Evolutionary conservation across 2,329 filamentous ascomycete genomes (phyloP).

Genomic region (Ophiostoma ips): DNA sequence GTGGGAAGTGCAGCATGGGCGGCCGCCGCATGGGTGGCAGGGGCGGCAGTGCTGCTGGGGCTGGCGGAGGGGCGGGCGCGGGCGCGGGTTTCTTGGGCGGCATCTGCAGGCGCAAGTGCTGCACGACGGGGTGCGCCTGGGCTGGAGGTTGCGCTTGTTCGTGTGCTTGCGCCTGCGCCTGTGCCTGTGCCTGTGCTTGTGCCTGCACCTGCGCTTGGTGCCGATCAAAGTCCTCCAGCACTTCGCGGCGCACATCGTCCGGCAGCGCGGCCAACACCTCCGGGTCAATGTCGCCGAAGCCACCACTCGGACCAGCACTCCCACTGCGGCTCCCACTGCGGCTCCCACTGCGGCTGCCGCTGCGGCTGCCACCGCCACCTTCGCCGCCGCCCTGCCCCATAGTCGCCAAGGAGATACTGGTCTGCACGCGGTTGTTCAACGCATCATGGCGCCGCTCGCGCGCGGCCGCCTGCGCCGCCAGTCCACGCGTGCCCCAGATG

Average conservation of each 20-base stretch:
- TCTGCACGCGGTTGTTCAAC: slow-evolving; percentile 52
- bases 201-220: slow-evolving; percentile 14
- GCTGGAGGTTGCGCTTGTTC: slow-evolving; percentile 3
- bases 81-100: slow-evolving; percentile 17
- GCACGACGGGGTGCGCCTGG: slow-evolving; percentile 14
- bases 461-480: slow-evolving; percentile 2
- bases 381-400: background rate
- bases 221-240: slow-evolving; percentile 59
- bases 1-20: slow-evolving; percentile 31
- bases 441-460: slow-evolving; percentile 38
- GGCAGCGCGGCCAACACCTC: slow-evolving; percentile 1
- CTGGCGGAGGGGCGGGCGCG: no score
- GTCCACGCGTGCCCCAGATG: slow-evolving; percentile 7
- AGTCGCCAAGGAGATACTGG: slow-evolving; percentile 44
- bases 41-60: slow-evolving; percentile 14
- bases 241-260: slow-evolving; percentile 28
- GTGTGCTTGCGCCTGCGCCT: background rate
- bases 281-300: background rate
- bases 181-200: background rate
- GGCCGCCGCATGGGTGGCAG: slow-evolving; percentile 14
- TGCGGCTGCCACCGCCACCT: background rate
- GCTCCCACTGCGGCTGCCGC: background rate
- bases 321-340: slow-evolving; percentile 8
- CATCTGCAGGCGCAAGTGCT: slow-evolving; percentile 35
- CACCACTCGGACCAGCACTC: slow-evolving; percentile 9